Evolutionary conservation across 345 rosid species (phyloP).

Genomic region (Carallia pectinifolia): DNA sequence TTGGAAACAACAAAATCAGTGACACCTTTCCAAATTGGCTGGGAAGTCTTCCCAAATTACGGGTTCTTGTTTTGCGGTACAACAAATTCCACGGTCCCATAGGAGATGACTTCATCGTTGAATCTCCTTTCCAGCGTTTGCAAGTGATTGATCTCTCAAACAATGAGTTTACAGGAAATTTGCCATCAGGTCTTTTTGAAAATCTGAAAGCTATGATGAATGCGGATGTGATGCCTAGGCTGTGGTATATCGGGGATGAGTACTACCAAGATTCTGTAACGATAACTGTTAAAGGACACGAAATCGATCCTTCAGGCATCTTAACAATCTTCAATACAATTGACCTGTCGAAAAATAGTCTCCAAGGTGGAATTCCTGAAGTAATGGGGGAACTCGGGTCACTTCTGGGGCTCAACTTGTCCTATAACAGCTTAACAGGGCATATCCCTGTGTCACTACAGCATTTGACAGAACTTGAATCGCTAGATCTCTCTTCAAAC

Average conservation of each 20-base stretch:
- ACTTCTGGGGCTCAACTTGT: conserved; percentile 2
- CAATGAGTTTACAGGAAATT: conserved; percentile 10
- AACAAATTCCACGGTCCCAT: conserved; percentile 20
- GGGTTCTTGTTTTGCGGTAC: conserved; percentile 12
- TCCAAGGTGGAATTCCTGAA: conserved; percentile 12
- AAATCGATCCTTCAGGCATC: not conserved
- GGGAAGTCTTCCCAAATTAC: conserved; percentile 3
- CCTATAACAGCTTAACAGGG: conserved; percentile 11
- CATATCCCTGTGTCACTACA: not conserved
- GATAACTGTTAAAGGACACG: conserved; percentile 3
- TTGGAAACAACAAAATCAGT: too few species aligned
- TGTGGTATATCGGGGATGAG: not conserved
- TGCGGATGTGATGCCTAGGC: not conserved
- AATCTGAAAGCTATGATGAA: not conserved
- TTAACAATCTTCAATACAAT: not conserved
- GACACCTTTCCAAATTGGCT: not conserved
- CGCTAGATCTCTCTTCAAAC: not conserved
- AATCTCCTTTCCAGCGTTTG: conserved; percentile 3
- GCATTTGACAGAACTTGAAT: not conserved
- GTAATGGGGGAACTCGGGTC: not conserved
- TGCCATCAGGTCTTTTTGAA: not conserved
- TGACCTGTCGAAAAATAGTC: conserved; percentile 6
- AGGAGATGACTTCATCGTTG: not conserved
- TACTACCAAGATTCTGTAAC: not conserved
- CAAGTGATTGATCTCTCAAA: conserved; percentile 12